These are phyloP conservation scores for Cymbopogon flexuosus DNA, from an alignment of 202 grass and related monocot genomes.

Conservation along the genomic window DNA sequence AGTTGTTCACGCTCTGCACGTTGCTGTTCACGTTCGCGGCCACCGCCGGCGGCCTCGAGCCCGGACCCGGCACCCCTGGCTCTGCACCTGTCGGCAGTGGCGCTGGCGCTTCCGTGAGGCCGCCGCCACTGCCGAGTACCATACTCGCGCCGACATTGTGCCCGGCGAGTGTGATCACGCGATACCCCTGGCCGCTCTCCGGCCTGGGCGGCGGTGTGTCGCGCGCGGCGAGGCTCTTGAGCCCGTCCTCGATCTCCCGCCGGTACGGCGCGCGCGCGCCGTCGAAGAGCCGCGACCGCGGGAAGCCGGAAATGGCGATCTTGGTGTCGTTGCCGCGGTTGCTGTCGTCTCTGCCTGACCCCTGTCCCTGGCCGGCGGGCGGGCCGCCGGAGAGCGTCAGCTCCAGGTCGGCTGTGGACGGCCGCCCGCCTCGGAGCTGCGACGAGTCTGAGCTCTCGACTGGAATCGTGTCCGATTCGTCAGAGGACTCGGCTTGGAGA, in stretches of 20 bases:
- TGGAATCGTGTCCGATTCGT: slow-evolving; percentile 20
- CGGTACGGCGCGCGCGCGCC: slow-evolving; percentile 40
- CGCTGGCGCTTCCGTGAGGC: background rate
- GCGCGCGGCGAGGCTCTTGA: slow-evolving; percentile 39
- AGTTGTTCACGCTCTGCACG: slow-evolving; percentile 86
- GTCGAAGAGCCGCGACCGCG: slow-evolving; percentile 36
- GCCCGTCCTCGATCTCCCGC: slow-evolving; percentile 51
- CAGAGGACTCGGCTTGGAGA: slow-evolving; percentile 17
- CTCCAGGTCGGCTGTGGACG: slow-evolving; percentile 26
- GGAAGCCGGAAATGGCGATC: slow-evolving; percentile 50
- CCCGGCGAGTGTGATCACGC: slow-evolving; percentile 66
- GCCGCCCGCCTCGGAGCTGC: background rate
- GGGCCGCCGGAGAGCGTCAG: slow-evolving; percentile 33
- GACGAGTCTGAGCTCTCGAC: background rate
- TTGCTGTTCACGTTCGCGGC: slow-evolving; percentile 71
- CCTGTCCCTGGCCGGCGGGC: background rate
- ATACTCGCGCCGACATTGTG: slow-evolving; percentile 81
- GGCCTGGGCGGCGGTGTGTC: background rate
- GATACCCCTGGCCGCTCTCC: slow-evolving; percentile 32
- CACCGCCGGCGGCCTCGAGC: background rate
- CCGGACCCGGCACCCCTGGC: background rate
- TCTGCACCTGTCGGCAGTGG: background rate
- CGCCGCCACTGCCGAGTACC: slow-evolving; percentile 35
- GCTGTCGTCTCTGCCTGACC: background rate
- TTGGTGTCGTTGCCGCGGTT: slow-evolving; percentile 29